Base-by-base conservation (phyloP, 1,139 yeast genomes). In the Hyphopichia buzzinii region DNA sequence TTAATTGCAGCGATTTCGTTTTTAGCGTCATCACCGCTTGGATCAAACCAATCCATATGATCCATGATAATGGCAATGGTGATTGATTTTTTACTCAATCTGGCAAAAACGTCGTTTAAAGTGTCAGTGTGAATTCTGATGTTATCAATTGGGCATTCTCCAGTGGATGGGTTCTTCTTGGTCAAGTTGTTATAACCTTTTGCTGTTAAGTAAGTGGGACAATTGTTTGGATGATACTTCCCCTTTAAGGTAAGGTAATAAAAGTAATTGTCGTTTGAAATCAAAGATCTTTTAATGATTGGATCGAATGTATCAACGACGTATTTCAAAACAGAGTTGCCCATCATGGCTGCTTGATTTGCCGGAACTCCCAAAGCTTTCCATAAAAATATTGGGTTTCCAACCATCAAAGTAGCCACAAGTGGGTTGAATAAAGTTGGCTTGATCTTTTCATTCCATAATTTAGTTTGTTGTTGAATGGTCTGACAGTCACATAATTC, bases 11-110 rank as follows among this genome's bases (percentile, higher is more conserved):
- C 55, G 47, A 86, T 81, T 57, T 86, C 95, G 36, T 72, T 67
- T 33, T 70, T 64, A 10, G 87, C 92, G 24, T 82, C 90, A 7
- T 52, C 50, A 13, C 83, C 84, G 15, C 68, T 57, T 28, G 86
- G 83, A 47, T 80, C 81, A 54, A 85, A 85, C 95, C 95, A 86
- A 59, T 86, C 95, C 92, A 85, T 84, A 56, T 86, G 95, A 57
- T 86, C 95, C 95, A 86, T 86, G 39, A 86, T 83, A 34, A 86
- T 77, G 19, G 92, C 92, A 50, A 82, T 81, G 8, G 89, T 79
- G 35, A 86, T 72, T 14, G 88, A 76, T 39, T 75, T 74, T 37
- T 73, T 69, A 26, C 79, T 67, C 40, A 86, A 65, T 44, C 92
- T 70, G 33, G 77, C 79, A 44, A 84, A 78, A 3, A 85, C 94